Evolutionary conservation across 805 yeast genomes (phyloP).

Genomic region (Maudiozyma saulgeensis): DNA sequence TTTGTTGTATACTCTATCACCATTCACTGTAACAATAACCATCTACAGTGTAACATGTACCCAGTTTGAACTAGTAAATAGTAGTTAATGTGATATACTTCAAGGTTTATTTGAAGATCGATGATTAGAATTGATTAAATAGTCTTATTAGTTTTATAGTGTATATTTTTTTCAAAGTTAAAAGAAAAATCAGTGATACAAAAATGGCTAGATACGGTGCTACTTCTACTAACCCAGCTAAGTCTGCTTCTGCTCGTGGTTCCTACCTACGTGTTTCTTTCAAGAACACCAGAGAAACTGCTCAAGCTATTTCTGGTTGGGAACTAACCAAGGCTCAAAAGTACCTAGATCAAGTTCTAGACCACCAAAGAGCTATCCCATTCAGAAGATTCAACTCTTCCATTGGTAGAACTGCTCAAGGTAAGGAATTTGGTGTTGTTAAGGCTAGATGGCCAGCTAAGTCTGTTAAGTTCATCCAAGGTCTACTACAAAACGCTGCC

Average conservation of each 20-base stretch:
- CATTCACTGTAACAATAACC: too few relatives aligned
- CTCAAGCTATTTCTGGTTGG: constrained; percentile 98
- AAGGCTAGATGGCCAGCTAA: constrained; percentile 99
- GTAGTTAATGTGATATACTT: too few relatives aligned
- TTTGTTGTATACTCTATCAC: too few relatives aligned
- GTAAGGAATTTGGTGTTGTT: constrained; percentile 99
- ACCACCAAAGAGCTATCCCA: constrained; percentile 99
- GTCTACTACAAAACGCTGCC: constrained; percentile 93
- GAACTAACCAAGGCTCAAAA: constrained; percentile 89
- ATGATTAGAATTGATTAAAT: too few relatives aligned
- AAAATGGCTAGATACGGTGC: constrained; percentile 99
- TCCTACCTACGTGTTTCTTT: constrained; percentile 97
- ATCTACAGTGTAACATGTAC: too few relatives aligned
- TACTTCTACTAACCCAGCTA: constrained; percentile 97
- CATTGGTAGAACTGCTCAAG: constrained; percentile 99
- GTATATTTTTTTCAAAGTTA: not conserved
- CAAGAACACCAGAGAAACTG: constrained; percentile 99
- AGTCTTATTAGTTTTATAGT: not conserved
- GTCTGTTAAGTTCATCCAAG: constrained; percentile 92
- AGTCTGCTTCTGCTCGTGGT: constrained; percentile 98
- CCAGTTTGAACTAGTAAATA: too few relatives aligned
- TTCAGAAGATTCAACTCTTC: constrained; percentile 96
- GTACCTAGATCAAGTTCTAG: constrained; percentile 92
- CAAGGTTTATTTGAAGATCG: too few relatives aligned
- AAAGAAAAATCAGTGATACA: constrained; percentile 9